Evolutionary conservation across 306 rosid species (phyloP).

Genomic region (Gynostemma pentaphyllum): DNA sequence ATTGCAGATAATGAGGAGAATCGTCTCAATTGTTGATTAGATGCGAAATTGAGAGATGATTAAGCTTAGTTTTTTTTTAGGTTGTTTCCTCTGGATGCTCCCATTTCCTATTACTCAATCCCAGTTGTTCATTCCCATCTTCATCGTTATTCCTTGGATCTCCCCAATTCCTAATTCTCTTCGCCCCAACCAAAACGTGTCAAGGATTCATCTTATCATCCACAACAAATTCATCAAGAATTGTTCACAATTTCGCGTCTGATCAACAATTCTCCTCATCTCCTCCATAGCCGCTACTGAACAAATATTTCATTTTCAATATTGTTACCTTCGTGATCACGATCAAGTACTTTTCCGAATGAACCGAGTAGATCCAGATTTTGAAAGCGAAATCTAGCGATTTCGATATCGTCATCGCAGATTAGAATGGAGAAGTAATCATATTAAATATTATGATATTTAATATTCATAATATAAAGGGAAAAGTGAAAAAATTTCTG

Average conservation of each 20-base stretch:
- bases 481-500: too few relatives aligned
- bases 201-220: constrained; percentile 45
- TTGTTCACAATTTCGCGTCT: constrained; percentile 65
- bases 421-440: constrained; percentile 59
- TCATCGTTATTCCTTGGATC: constrained; percentile 52
- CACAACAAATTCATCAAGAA: constrained; percentile 72
- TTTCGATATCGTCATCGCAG: constrained; percentile 76
- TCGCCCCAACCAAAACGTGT: constrained; percentile 53
- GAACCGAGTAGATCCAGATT: constrained; percentile 73
- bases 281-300: constrained; percentile 26
- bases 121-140: constrained; percentile 14
- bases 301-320: constrained; percentile 31
- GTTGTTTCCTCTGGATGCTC: constrained; percentile 71
- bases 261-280: constrained; percentile 47
- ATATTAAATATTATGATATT: too few relatives aligned
- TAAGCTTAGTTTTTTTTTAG: too few relatives aligned
- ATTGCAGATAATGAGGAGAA: too few relatives aligned
- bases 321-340: constrained; percentile 73
- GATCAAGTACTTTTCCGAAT: constrained; percentile 66
- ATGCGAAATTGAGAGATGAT: too few relatives aligned
- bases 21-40: too few relatives aligned
- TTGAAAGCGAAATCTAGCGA: constrained; percentile 61
- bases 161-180: constrained; percentile 60
- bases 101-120: constrained; percentile 55
- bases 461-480: too few relatives aligned